Conservation (phyloP, 2,329 filamentous ascomycete genomes). For the Keithomyces neogunnii region DNA sequence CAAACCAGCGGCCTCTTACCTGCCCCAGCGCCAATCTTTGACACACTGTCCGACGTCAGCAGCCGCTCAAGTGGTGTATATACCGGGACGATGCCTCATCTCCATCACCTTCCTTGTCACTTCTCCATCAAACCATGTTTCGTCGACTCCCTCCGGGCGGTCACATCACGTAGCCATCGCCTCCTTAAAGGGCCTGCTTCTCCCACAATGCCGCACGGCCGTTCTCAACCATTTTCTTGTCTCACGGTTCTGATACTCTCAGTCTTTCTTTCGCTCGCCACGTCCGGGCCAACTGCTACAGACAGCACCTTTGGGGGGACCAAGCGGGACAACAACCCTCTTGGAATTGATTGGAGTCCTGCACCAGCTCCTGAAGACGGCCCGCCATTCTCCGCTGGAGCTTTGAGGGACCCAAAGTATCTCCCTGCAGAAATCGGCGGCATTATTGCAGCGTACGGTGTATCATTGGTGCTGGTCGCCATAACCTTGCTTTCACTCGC, state of each 20-base stretch:
- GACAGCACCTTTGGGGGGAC: conserved; percentile 8
- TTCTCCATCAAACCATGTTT: conserved; percentile 43
- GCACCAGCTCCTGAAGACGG: conserved; percentile 53
- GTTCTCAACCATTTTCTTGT: conserved; percentile 16
- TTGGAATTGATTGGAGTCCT: conserved; percentile 34
- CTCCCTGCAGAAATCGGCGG: conserved; percentile 77
- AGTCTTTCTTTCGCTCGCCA: conserved; percentile 18
- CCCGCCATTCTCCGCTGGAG: conserved; percentile 48
- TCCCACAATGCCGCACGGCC: conserved; percentile 32
- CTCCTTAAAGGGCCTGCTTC: conserved; percentile 20
- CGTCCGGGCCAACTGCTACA: conserved; percentile 10
- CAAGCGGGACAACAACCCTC: conserved; percentile 22
- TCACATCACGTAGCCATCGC: conserved; percentile 25
- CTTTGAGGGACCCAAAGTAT: conserved; percentile 51
- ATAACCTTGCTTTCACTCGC: conserved; percentile 53
- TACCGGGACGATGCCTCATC: conserved; percentile 40
- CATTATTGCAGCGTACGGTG: conserved; percentile 74
- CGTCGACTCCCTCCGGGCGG: conserved; percentile 36
- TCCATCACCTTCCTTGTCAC: conserved; percentile 28
- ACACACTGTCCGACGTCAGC: conserved; percentile 38
- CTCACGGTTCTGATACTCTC: conserved; percentile 18
- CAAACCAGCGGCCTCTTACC: not conserved
- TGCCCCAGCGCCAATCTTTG: conserved; percentile 17
- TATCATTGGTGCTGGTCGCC: conserved; percentile 67
- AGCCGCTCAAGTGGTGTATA: conserved; percentile 39